These are phyloP conservation scores for Avena atlantica DNA, from an alignment of 176 grass and related monocot species.

Conservation along the genomic window DNA sequence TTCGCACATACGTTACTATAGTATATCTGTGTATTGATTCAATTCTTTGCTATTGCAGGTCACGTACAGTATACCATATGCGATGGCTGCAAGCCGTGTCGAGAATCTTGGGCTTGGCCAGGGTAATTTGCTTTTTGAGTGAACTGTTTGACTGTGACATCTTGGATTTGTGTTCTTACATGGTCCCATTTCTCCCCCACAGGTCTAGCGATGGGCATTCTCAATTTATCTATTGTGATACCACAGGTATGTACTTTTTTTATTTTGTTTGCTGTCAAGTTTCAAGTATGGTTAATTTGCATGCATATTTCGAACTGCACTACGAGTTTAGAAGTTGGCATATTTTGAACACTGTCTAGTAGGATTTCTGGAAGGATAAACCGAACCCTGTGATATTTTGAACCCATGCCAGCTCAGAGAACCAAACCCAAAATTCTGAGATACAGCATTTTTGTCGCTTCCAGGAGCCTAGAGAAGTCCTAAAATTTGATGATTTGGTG, in stretches of 20 bases:
- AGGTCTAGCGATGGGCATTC: conserved; percentile 95
- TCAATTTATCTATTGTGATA: conserved; percentile 92
- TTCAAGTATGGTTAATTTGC: neutral
- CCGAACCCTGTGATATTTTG: too few relatives aligned
- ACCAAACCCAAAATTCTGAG: neutral
- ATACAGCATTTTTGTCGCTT: neutral
- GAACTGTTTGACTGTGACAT: conserved; percentile 21
- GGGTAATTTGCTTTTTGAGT: conserved; percentile 54
- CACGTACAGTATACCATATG: conserved; percentile 99
- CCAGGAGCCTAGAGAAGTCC: neutral
- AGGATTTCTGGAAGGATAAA: too few relatives aligned
- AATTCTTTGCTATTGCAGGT: conserved; percentile 64
- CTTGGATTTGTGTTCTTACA: conserved; percentile 27
- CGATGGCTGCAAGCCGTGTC: conserved; percentile 82
- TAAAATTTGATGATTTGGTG: neutral
- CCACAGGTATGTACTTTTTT: conserved; percentile 72
- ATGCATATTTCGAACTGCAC: neutral
- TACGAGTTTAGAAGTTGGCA: neutral
- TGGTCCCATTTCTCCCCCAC: conserved; percentile 28
- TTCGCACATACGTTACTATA: neutral
- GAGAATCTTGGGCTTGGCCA: conserved; percentile 91
- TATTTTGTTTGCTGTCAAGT: neutral
- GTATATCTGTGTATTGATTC: conserved; percentile 15
- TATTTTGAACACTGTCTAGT: too few relatives aligned
- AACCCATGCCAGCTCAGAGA: too few relatives aligned